Evolutionary conservation across 345 rosid genomes (phyloP).

Genomic region (Lepidium africanum): DNA sequence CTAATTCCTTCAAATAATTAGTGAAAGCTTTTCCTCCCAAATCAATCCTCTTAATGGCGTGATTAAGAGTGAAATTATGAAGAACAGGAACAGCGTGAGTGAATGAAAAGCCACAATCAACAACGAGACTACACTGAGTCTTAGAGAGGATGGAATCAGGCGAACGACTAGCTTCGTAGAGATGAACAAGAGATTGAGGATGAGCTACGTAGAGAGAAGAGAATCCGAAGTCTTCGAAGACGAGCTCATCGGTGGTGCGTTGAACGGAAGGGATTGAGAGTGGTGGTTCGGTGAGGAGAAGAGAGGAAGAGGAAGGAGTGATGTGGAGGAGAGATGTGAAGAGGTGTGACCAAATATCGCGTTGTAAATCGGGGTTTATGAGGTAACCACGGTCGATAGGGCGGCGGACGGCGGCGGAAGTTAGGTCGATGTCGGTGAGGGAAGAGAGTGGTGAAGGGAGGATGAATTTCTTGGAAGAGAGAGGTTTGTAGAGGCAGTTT

Average conservation of each 20-base stretch:
- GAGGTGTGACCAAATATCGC: conserved; percentile 86
- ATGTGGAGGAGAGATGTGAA: conserved; percentile 57
- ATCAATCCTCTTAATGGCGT: conserved; percentile 77
- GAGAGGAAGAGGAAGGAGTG: conserved; percentile 48
- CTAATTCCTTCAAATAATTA: conserved; percentile 79
- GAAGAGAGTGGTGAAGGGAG: conserved; percentile 40
- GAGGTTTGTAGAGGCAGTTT: conserved; percentile 78
- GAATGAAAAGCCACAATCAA: conserved; percentile 87
- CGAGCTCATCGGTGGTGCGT: conserved; percentile 79
- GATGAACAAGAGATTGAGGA: conserved; percentile 68
- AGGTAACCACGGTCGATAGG: conserved; percentile 96
- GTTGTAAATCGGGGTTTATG: conserved; percentile 74
- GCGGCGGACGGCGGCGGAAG: conserved; percentile 89
- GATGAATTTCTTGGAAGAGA: conserved; percentile 68
- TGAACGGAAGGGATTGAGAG: conserved; percentile 66
- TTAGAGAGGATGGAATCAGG: conserved; percentile 50
- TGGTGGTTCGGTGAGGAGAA: conserved; percentile 75
- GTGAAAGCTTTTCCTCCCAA: conserved; percentile 92
- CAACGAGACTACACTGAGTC: conserved; percentile 74
- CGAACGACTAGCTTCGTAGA: conserved; percentile 67
- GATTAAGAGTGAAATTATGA: conserved; percentile 59
- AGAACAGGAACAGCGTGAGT: conserved; percentile 81
- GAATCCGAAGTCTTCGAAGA: conserved; percentile 88
- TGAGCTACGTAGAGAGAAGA: conserved; percentile 56
- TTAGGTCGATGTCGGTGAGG: conserved; percentile 50